Percentiles rank a stretch among this genome's conserved stretches.
These are phyloP conservation scores for Ophiostoma pallidulum DNA, from an alignment of 2,329 filamentous ascomycete genomes.

Conservation along the genomic window DNA sequence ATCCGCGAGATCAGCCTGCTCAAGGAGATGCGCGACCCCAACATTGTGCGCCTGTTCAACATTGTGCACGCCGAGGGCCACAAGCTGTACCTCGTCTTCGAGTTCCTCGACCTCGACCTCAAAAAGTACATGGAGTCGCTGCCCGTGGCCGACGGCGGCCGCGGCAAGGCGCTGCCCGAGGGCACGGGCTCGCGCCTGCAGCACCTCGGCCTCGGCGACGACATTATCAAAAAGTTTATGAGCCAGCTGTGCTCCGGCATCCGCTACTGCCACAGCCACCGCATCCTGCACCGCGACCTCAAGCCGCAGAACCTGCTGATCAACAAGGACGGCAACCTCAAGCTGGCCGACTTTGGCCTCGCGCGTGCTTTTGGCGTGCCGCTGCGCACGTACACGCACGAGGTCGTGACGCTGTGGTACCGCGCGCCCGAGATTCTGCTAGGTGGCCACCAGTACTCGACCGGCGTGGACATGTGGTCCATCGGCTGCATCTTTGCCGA, in stretches of 20 bases:
- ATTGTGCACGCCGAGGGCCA: slow-evolving; percentile 87
- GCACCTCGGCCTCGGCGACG: slow-evolving; percentile 61
- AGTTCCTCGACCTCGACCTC: slow-evolving; percentile 78
- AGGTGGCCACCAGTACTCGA: slow-evolving; percentile 80
- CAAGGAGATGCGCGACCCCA: slow-evolving; percentile 85
- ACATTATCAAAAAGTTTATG: slow-evolving; percentile 88
- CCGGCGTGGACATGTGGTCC: slow-evolving; percentile 91
- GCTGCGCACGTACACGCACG: slow-evolving; percentile 79
- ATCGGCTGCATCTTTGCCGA: slow-evolving; percentile 85
- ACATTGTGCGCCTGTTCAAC: slow-evolving; percentile 76
- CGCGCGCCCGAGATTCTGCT: slow-evolving; percentile 78
- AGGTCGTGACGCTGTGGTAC: slow-evolving; percentile 88
- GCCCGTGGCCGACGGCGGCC: slow-evolving; percentile 68
- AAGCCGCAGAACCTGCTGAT: slow-evolving; percentile 84
- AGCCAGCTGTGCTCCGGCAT: slow-evolving; percentile 72
- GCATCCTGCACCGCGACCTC: slow-evolving; percentile 72
- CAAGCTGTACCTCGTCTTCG: slow-evolving; percentile 83
- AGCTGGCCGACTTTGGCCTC: slow-evolving; percentile 77
- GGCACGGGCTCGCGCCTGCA: slow-evolving; percentile 55
- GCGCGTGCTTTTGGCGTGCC: slow-evolving; percentile 85
- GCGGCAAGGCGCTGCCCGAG: slow-evolving; percentile 71
- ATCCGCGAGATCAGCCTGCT: slow-evolving; percentile 87
- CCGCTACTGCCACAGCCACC: slow-evolving; percentile 76
- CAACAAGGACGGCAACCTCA: slow-evolving; percentile 75
- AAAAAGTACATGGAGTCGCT: slow-evolving; percentile 94